phyloP scores from a whole-genome alignment of 1,139 yeast species.

The Geotrichum histeridarum region DNA sequence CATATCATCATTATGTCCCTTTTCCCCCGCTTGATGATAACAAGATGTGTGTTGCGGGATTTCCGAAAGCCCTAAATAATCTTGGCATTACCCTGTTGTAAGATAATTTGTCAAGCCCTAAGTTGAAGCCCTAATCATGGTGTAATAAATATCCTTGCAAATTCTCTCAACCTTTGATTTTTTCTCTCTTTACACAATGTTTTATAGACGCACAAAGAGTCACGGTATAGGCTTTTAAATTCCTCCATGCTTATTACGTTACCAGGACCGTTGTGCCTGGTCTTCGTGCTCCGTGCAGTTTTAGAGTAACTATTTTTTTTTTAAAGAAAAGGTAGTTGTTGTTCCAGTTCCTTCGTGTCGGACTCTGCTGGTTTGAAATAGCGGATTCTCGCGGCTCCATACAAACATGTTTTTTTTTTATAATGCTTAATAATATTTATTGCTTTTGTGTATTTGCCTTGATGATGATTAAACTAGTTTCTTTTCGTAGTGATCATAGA shows the following conservation, averaged over 20 bases:
- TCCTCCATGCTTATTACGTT: slow-evolving; percentile 12
- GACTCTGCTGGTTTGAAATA: slow-evolving; percentile 4
- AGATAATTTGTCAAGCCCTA: too few species aligned
- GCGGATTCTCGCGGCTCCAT: slow-evolving; percentile 26
- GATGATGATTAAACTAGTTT: too few species aligned
- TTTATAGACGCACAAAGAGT: slow-evolving; percentile 19
- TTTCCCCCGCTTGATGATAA: too few species aligned
- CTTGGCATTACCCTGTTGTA: too few species aligned
- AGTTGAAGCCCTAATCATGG: too few species aligned
- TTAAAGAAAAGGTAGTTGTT: slow-evolving; percentile 6
- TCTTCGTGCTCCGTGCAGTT: slow-evolving; percentile 19
- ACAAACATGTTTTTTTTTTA: slow-evolving; percentile 23
- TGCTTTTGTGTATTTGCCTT: too few species aligned
- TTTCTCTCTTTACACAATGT: slow-evolving; percentile 13
- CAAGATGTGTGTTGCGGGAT: too few species aligned
- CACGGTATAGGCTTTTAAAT: slow-evolving; percentile 13
- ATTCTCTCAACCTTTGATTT: not conserved
- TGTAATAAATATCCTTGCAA: too few species aligned
- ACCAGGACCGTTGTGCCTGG: slow-evolving; percentile 2
- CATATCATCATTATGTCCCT: too few species aligned
- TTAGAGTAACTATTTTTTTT: too few species aligned
- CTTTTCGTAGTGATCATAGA: slow-evolving; percentile 11
- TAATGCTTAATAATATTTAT: too few species aligned
- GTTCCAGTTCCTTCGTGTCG: slow-evolving; percentile 13
- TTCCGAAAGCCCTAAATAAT: too few species aligned